Base-by-base conservation (phyloP, 108 stramenopile species). In the Pelagomonas calceolata region DNA sequence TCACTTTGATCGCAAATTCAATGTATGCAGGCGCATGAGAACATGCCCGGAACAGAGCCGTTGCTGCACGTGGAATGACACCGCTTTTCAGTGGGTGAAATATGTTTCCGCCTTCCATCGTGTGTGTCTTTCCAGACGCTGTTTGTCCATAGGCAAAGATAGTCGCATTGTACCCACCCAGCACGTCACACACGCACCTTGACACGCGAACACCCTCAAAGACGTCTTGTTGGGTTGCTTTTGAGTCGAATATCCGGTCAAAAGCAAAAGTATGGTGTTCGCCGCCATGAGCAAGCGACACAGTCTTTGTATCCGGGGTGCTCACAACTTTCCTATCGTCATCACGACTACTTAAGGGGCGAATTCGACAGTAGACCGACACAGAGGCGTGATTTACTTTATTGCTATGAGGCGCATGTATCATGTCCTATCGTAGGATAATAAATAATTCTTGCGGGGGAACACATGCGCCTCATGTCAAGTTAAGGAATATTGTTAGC, bases 91-190 rank as follows among this genome's bases (percentile, higher is more conserved):
- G 9, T 5, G 39, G 39, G 39, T 43, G 9, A 5, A 5, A 5
- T 5, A 43, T 43, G 39, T 43, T 12, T 12, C 9, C 39, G 39
- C 39, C 39, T 12, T 43, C 39, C 39, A 79, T 81, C 26, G 82
- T 82, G 66, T 82, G 76, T 4, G 78, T 76, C 63, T 79, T 79
- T 4, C 80, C 80, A 7, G 66, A 73, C n/a, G 77, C 82, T 5
- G 80, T 82, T 66, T 68, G 73, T 1, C 80, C 85, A 63, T 82
- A 85, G 39, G 82, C 85, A 71, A 86, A 86, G n/a, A 86, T 78
- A 32, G 85, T 86, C 0, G 83, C 80, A 35, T 80, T 75, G 67
- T 82, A 85, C 21, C 85, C 85, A 45, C 73, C 68, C 15, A 80
- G 4, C 18, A 78, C 80, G 4, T 39, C 30, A 30, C 21, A 15